Conservation (phyloP, 2,329 filamentous ascomycete species). For the Lojkania enalia region DNA sequence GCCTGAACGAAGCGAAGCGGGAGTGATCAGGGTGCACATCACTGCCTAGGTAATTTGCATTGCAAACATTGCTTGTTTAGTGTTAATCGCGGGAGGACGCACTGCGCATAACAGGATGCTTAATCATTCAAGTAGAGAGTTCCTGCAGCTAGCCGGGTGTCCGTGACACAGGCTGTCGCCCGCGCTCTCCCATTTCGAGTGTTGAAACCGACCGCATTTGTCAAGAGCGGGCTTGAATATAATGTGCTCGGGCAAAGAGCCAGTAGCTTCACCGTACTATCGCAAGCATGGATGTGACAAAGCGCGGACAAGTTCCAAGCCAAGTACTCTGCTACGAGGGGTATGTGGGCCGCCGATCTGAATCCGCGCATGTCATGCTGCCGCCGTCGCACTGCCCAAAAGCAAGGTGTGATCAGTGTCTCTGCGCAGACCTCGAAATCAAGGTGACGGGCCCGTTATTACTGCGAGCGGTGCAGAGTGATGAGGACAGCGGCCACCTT, state of each 20-base stretch:
- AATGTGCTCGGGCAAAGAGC: not conserved
- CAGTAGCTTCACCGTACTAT: slow-evolving; percentile 7
- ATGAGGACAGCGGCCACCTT: too few species aligned
- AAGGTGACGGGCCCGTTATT: not conserved
- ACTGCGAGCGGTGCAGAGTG: not conserved
- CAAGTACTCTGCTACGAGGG: not conserved
- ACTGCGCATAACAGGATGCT: too few species aligned
- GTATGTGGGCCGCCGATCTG: slow-evolving; percentile 8
- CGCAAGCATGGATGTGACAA: not conserved
- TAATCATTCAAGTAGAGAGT: too few species aligned
- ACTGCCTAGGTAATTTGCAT: too few species aligned
- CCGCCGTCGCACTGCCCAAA: not conserved
- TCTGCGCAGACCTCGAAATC: not conserved
- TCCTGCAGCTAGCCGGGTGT: too few species aligned
- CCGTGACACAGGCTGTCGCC: slow-evolving; percentile 8
- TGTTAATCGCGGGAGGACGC: too few species aligned
- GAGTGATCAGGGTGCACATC: too few species aligned
- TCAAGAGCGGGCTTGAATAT: slow-evolving; percentile 15
- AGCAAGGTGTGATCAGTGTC: not conserved
- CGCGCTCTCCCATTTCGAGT: slow-evolving; percentile 1
- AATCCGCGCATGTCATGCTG: slow-evolving; percentile 4
- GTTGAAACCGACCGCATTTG: slow-evolving; percentile 21
- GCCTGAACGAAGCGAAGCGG: too few species aligned
- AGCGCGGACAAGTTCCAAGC: slow-evolving; percentile 1
- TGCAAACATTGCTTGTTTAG: too few species aligned